phyloP scores from a whole-genome alignment of 2,329 filamentous ascomycete species.

The Neonectria punicea region DNA sequence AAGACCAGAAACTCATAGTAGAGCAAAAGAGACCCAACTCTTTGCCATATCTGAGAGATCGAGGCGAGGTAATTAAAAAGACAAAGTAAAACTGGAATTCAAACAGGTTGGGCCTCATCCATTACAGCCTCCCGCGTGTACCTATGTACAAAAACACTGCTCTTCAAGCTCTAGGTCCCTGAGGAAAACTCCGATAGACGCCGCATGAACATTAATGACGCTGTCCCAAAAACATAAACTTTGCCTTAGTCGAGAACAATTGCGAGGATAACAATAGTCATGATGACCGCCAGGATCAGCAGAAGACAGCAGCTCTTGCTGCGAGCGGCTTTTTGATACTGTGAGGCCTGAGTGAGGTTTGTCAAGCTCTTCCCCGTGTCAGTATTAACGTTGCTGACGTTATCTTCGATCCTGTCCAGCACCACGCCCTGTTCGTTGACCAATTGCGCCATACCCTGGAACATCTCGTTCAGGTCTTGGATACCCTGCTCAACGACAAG shows the following conservation, averaged over 20 bases:
- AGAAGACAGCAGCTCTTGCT: conserved; percentile 95
- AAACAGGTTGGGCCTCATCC: conserved; percentile 12
- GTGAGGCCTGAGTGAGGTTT: conserved; percentile 84
- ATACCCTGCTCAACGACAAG: conserved; percentile 97
- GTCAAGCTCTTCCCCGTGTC: conserved; percentile 87
- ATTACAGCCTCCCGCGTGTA: conserved; percentile 33
- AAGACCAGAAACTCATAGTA: conserved; percentile 27
- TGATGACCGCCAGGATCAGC: conserved; percentile 86
- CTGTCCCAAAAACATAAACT: conserved; percentile 27
- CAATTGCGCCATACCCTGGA: conserved; percentile 97
- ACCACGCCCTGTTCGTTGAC: conserved; percentile 92
- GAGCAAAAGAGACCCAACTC: conserved; percentile 19
- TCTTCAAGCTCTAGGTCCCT: conserved; percentile 36
- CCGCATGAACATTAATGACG: conserved; percentile 31
- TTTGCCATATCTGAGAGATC: conserved; percentile 38
- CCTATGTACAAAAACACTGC: conserved; percentile 31
- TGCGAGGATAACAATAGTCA: conserved; percentile 90
- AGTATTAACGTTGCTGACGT: conserved; percentile 83
- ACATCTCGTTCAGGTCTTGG: conserved; percentile 93
- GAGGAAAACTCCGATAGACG: conserved; percentile 40
- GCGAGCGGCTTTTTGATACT: conserved; percentile 94
- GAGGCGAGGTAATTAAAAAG: conserved; percentile 16
- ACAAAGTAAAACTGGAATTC: conserved; percentile 26
- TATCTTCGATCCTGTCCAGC: conserved; percentile 87
- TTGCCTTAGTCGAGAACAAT: conserved; percentile 75